Base-by-base conservation (phyloP, 1,284 basidiomycete species). In the Phellopilus nigrolimitatus region DNA sequence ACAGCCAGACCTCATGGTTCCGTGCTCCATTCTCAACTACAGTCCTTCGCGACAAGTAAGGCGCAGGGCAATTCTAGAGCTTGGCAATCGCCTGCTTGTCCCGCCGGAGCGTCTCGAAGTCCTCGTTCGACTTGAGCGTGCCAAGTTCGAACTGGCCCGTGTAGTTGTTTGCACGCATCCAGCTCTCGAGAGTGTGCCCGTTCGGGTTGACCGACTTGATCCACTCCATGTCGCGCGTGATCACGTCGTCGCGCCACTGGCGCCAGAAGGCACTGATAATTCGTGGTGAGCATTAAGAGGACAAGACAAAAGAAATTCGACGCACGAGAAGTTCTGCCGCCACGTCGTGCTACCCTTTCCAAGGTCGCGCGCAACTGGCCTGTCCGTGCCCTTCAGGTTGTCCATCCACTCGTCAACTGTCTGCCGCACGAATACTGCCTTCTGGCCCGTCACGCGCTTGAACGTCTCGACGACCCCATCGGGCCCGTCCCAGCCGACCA, bases 191-290 rank as follows among this genome's bases (percentile, higher is more conserved):
- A 12, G 57, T 61, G 27, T 60, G 54, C 8, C 56, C 56, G 21
- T 37, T 42, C 1, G 73, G 71, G 56, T 75, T 67, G 3, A 71
- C 56, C 33, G 59, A 62, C 44, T 66, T 55, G 17, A 72, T 62
- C 72, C 71, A 74, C 6, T 67, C 63, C 61, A 73, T 66, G 54
- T 76, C 70, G 54, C 70, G 63, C 52, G 61, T 64, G n/a, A 75
- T 57, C 22, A 75, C 54, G 54, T 72, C 69, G 54, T 76, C 73
- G 28, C 67, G 59, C 63, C 66, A 74, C 47, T 66, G 44, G 22
- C 62, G 61, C 71, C 71, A 75, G 56, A 69, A 75, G 1, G 64
- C 67, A n/a, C 41, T 38, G 28, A 49, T 41, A 12, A 27, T n/a
- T n/a, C n/a, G n/a, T n/a, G n/a, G n/a, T n/a, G n/a, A n/a, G n/a